Base-by-base conservation (phyloP, 768 basidiomycete genomes). In the Pleurotus pulmonarius region DNA sequence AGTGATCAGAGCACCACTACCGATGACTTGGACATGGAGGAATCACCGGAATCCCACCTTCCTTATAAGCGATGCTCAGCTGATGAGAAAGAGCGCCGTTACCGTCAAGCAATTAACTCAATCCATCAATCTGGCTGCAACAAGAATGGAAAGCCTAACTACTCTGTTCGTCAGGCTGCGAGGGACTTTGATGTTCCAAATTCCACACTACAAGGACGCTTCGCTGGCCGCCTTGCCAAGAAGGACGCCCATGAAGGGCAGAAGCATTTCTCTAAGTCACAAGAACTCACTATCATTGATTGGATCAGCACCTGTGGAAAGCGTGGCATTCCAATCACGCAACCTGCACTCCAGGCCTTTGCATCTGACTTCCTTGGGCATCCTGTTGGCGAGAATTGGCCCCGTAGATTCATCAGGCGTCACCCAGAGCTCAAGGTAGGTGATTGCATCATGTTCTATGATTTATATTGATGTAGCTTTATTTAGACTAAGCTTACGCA, bases 261-360 rank as follows among this genome's bases (percentile, higher is more conserved):
- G 38, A 60, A 60, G 52, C 56, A 49, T 34, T 58, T 68, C 11
- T 56, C 55, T 11, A n/a, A 37, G 24, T 58, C 60, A 9, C 59
- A 69, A 54, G 69, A 69, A 44, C 47, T 58, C 15, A 49, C 66
- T 39, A 56, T 69, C 12, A 59, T 58, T 3, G 58, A 64, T 5
- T 70, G 67, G 68, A 60, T 55, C 6, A 66, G 65, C 46, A 60
- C 54, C 11, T 46, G 56, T 52, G 70, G 49, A 39, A 58, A 54
- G n/a, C 51, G 60, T 3, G 62, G 65, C 38, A 57, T 69, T 12
- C 68, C 65, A 40, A 16, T 67, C 15, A 57, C 63, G 22, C 59
- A 20, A 9, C 12, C 55, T 16, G 49, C 48, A 12, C 45, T 67
- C 25, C 22, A 41, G 5, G 56, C 62, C 25, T 55, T 61, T 58